Conservation (phyloP, 108 stramenopile genomes). For the Fragilariopsis cylindrus region DNA sequence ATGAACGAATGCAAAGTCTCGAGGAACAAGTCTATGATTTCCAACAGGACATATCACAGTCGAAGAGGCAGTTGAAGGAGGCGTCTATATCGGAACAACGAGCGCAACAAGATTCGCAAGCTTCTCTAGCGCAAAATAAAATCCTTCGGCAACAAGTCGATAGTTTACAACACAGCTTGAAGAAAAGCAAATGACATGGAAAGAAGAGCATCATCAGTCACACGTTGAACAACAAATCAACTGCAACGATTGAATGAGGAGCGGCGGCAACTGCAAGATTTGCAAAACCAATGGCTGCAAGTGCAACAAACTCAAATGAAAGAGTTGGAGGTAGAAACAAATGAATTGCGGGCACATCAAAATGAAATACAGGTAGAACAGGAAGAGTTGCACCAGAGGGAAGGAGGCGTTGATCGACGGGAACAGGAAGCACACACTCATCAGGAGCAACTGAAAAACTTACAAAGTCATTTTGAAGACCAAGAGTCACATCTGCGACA, state of each 20-base stretch:
- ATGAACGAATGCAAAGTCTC: slow-evolving; percentile 8
- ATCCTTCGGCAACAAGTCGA: slow-evolving; percentile 19
- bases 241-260: slow-evolving; percentile 22
- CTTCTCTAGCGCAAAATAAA: slow-evolving; percentile 23
- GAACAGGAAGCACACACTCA: slow-evolving; percentile 2
- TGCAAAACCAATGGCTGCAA: slow-evolving; percentile 36
- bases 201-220: slow-evolving; percentile 22
- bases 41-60: slow-evolving; percentile 17
- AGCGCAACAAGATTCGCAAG: slow-evolving; percentile 24
- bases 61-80: slow-evolving; percentile 12
- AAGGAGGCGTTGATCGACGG: slow-evolving; percentile 1
- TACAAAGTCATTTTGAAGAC: slow-evolving; percentile 14
- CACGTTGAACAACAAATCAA: slow-evolving; percentile 28
- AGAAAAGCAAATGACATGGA: slow-evolving; percentile 14
- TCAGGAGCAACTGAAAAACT: slow-evolving; percentile 5
- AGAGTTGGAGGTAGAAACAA: slow-evolving; percentile 31
- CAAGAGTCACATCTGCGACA: slow-evolving; percentile 18
- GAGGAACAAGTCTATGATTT: slow-evolving; percentile 13
- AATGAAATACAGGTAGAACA: slow-evolving; percentile 8
- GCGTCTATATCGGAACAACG: background rate
- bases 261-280: slow-evolving; percentile 28
- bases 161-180: slow-evolving; percentile 19
- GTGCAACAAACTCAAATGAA: slow-evolving; percentile 36
- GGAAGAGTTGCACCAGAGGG: background rate
- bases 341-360: slow-evolving; percentile 21